Conservation (phyloP, 495 filamentous ascomycete genomes). For the Penicillium herquei region DNA sequence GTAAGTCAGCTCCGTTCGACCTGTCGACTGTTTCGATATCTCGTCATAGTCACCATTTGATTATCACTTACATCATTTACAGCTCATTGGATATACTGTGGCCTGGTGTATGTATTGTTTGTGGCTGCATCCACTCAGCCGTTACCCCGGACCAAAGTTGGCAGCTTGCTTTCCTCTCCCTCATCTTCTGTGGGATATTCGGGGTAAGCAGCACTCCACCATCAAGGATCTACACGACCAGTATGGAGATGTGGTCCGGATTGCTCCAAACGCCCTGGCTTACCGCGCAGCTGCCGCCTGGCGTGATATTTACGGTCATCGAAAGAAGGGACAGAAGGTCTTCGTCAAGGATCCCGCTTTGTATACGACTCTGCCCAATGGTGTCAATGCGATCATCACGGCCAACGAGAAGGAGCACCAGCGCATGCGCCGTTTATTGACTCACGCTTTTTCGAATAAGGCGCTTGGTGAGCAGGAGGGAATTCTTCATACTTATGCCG, state of each 20-base stretch:
- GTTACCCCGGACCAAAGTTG: constrained; percentile 20
- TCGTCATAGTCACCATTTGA: background rate
- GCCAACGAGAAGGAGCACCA: constrained; percentile 46
- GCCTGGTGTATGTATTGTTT: constrained; percentile 10
- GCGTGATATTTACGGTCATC: constrained; percentile 58
- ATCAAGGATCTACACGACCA: constrained; percentile 44
- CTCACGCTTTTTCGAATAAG: constrained; percentile 51
- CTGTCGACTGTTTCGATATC: background rate
- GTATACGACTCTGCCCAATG: constrained; percentile 25
- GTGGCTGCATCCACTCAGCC: constrained; percentile 16
- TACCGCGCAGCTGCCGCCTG: constrained; percentile 52
- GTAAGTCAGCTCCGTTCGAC: background rate
- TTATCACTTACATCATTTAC: background rate
- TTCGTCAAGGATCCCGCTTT: constrained; percentile 36
- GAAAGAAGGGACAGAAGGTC: constrained; percentile 28
- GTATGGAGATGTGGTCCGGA: constrained; percentile 55
- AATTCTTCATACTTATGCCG: constrained; percentile 41
- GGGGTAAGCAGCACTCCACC: constrained; percentile 18
- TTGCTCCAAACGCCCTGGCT: constrained; percentile 52
- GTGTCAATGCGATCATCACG: constrained; percentile 27
- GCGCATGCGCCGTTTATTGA: constrained; percentile 42
- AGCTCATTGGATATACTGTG: constrained; percentile 7
- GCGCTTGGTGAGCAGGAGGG: constrained; percentile 49
- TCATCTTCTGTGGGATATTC: constrained; percentile 19
- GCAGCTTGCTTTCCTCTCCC: constrained; percentile 18